A percentile compares a stretch with the other conserved stretches of the same genome.
phyloP scores from a whole-genome alignment of 75 land plant species.

The Cupressus sempervirens region DNA sequence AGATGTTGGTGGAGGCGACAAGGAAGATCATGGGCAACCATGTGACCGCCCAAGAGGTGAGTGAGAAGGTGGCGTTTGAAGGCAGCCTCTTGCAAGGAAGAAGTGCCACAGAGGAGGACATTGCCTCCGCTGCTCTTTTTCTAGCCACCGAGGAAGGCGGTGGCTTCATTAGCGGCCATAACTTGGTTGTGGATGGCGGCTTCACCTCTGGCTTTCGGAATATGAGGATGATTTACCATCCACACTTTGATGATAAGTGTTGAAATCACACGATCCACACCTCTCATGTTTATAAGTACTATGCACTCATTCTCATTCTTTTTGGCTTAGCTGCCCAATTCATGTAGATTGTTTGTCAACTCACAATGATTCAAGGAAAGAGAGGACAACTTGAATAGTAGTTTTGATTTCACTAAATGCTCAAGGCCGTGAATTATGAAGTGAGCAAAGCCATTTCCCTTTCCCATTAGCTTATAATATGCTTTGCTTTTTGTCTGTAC shows the following conservation, averaged over 20 bases:
- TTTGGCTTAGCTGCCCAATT: no score
- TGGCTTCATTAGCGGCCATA: slow-evolving; percentile 37
- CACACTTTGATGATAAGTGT: neutral
- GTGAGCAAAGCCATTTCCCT: no score
- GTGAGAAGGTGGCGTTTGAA: slow-evolving; percentile 9
- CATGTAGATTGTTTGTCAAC: no score
- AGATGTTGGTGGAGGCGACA: slow-evolving; percentile 29
- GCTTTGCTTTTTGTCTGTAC: no score
- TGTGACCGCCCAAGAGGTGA: slow-evolving; percentile 19
- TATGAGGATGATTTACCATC: slow-evolving; percentile 23
- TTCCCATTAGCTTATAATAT: no score
- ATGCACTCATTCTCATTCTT: no score
- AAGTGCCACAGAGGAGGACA: slow-evolving; percentile 15
- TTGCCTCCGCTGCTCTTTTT: slow-evolving; percentile 37
- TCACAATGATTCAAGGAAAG: no score
- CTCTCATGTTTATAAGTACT: no score
- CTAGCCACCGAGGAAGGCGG: slow-evolving; percentile 40
- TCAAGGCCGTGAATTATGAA: no score
- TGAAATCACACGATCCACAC: neutral
- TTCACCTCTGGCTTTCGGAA: slow-evolving; percentile 23
- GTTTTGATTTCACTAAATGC: no score
- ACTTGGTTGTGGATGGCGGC: slow-evolving; percentile 46
- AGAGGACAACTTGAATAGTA: no score
- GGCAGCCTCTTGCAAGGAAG: slow-evolving; percentile 33
- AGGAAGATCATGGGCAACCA: slow-evolving; percentile 16